Evolutionary conservation across 2,329 filamentous ascomycete genomes (phyloP), one percentile per base, ranked within the genome.

Genomic region (Macrophomina pseudophaseolina): DNA sequence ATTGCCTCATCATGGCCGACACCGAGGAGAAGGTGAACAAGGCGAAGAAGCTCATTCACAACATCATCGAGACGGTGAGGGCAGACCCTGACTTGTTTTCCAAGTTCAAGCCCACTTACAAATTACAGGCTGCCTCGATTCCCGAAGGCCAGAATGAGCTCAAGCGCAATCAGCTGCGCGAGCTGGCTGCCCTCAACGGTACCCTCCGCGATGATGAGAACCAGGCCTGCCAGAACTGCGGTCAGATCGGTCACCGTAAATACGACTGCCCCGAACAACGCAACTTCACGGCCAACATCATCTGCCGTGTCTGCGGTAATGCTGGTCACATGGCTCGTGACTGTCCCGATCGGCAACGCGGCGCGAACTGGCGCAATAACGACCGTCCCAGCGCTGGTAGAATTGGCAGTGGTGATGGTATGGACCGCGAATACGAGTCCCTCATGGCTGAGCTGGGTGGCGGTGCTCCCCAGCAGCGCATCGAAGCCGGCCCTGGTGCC

Each of bases 1-100:
- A 99, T 82, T 99, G 95, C 82, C 85, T 99, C 78, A 98, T 99
- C 83, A 99, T 99, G 95, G 95, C 95, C 76, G 95, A 99, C 77
- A 98, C 94, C 44, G 96, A 99, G 83, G 95, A 99, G 70, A 99
- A 99, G 84, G 94, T 99, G 78, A 97, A 97, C 85, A 99, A 98
- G 82, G 95, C 95, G 71, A 99, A 98, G 85, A 93, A 97, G 82
- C 83, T 98, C 69, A 97, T 99, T 70, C 94, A 99, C 82, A 97
- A 98, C 72, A 91, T 99, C 75, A 98, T 99, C 77, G 95, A 99
- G 82, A 99, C 95, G 68, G 94, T 96, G 85, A 84, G 91, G 87
- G 52, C 23, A 33, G n/a, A 38, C 8, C 18, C 46, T 12, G n/a
- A 11, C 54, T 62, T 35, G 40, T 48, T 44, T 7, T 14, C 42